Evolutionary conservation across 2,329 filamentous ascomycete genomes (phyloP), one percentile per base, ranked within the genome.

Genomic region (Monosporascus ibericus): DNA sequence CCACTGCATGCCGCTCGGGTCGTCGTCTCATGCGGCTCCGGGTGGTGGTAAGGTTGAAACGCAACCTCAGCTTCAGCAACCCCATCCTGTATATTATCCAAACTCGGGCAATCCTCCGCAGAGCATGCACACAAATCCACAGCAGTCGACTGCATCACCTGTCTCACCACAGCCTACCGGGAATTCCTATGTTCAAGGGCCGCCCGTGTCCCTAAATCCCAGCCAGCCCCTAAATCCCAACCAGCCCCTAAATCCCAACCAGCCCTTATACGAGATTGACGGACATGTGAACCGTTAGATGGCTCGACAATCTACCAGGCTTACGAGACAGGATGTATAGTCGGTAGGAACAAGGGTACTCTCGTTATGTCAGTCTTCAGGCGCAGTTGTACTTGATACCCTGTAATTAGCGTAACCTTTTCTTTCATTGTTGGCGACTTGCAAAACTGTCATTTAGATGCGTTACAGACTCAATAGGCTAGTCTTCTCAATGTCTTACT

Each of bases 1-100:
- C 6, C 73, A 71, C 59, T 68, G 63, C 59, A 67, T 58, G 54
- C 70, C 72, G 7, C 48, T 60, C 30, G 17, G 17, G 56, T 64
- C 60, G 58, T 58, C 51, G 18, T 61, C 68, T 24, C 30, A 51
- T 6, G 48, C 6, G 49, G 44, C 58, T 14, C 52, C 56, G 25
- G 25, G 11, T 50, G 58, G 49, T n/a, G 60, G 42, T 14, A 64
- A 66, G 50, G 57, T 60, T 44, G 57, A 58, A 50, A 62, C 63
- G 58, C 62, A 66, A 38, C 57, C 63, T 6, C 65, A 65, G 39
- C 51, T 51, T 8, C 57, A 54, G 44, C 55, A 60, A 39, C 48
- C 36, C 22, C 24, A 47, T 48, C 52, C 30, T 14, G 30, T 14
- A n/a, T 38, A 50, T 2, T 44, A 52, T 25, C 52, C 54, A 34